These are phyloP conservation scores for Gaeumannomyces sp. DNA, from an alignment of 2,329 filamentous ascomycete genomes.

Conservation along the genomic window DNA sequence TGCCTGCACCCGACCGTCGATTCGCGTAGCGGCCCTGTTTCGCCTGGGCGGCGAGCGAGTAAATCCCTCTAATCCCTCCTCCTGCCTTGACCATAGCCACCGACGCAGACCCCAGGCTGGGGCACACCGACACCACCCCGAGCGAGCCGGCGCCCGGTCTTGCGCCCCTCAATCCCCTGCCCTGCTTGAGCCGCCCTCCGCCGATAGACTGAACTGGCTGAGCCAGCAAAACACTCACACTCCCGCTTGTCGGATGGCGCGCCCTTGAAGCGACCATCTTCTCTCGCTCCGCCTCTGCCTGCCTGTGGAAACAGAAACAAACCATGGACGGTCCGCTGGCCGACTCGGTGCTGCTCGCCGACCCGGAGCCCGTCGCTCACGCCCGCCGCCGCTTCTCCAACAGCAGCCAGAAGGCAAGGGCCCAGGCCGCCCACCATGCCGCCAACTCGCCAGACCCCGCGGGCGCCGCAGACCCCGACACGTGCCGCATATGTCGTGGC, in stretches of 20 bases:
- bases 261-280: conserved; percentile 1
- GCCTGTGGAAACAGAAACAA: neutral
- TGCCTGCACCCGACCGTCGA: neutral
- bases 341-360: conserved; percentile 21
- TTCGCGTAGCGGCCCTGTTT: neutral
- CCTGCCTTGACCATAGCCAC: neutral
- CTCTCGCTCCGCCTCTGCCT: neutral
- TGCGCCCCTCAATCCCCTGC: neutral
- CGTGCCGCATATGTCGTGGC: conserved; percentile 94
- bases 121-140: neutral
- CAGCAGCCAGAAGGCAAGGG: conserved; percentile 8
- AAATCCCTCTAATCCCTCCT: neutral
- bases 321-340: conserved; percentile 8
- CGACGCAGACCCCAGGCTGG: neutral
- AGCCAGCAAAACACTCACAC: neutral
- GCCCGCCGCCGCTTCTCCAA: conserved; percentile 21
- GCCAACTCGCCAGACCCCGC: conserved; percentile 1
- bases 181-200: too few relatives aligned
- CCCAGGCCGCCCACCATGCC: conserved; percentile 6
- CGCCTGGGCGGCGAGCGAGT: too few relatives aligned
- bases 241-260: conserved; percentile 1
- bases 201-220: neutral
- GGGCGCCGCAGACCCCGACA: conserved; percentile 53
- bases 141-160: neutral
- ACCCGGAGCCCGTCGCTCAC: conserved; percentile 21